Conservation (phyloP, 176 grass and related monocot species). For the Urochloa ruziziensis region DNA sequence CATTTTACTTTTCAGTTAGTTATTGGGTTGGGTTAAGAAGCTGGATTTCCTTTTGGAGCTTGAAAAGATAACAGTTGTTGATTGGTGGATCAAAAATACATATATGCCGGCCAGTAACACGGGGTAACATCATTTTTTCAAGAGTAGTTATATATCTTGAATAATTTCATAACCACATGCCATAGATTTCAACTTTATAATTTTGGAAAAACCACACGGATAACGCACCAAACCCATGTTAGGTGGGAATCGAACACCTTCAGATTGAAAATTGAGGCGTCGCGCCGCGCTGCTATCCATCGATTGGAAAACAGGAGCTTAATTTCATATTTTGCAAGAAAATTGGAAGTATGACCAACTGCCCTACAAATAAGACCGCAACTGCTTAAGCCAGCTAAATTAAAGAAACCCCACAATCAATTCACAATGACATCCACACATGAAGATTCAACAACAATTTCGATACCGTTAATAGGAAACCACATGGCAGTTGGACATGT, state of each 20-base stretch:
- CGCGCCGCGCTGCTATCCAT: no score
- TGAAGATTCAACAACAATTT: slow-evolving; percentile 11
- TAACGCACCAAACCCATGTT: neutral
- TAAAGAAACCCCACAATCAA: neutral
- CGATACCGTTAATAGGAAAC: neutral
- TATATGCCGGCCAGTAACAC: neutral
- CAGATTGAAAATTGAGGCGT: neutral
- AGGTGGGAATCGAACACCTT: neutral
- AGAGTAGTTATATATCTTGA: neutral
- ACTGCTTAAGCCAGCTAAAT: neutral
- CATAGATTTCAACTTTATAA: no score
- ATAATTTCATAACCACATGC: neutral
- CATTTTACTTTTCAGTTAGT: slow-evolving; percentile 26
- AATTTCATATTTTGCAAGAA: neutral
- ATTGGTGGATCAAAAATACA: neutral
- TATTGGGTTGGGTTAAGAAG: neutral
- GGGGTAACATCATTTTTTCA: neutral
- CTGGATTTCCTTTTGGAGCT: neutral
- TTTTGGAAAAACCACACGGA: neutral
- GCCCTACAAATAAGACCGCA: neutral
- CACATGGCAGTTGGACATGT: neutral
- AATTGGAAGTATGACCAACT: neutral
- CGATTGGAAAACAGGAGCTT: no score
- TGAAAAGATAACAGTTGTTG: neutral
- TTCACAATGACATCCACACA: neutral